Evolutionary conservation across 768 basidiomycete species (phyloP).

Genomic region (Ramaria rubella): DNA sequence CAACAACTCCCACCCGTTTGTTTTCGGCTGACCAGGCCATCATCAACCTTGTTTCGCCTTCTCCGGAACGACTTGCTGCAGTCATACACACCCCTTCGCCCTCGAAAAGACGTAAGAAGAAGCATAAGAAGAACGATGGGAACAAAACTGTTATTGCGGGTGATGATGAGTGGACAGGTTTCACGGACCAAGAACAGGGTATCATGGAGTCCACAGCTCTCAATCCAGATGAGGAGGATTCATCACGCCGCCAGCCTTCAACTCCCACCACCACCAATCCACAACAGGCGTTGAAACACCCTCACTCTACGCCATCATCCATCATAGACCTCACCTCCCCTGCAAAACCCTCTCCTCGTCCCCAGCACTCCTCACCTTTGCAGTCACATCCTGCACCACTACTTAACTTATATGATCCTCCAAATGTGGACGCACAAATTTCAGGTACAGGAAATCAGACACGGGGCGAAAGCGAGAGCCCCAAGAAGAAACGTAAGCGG

Average conservation of each 20-base stretch:
- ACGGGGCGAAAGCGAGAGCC: not conserved
- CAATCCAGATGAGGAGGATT: not conserved
- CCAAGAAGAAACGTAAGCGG: not conserved
- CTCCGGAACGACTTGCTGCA: not conserved
- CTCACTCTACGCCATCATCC: not conserved
- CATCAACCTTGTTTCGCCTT: not conserved
- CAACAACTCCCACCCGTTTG: not conserved
- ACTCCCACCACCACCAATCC: not conserved
- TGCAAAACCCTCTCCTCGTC: not conserved
- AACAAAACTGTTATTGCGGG: not conserved
- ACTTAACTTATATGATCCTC: not conserved
- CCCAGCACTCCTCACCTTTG: not conserved
- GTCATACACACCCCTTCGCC: not conserved
- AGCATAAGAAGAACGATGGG: not conserved
- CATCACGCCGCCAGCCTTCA: no score
- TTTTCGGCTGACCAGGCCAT: not conserved
- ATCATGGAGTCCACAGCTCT: no score
- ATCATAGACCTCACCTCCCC: not conserved
- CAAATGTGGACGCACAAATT: no score
- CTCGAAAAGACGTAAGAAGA: not conserved
- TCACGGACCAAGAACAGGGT: no score
- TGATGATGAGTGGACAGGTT: conserved; percentile 3
- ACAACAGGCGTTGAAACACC: not conserved
- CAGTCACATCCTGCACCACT: not conserved
- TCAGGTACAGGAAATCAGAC: not conserved